These are phyloP conservation scores for Coemansia sp. DNA, from an alignment of 192 early-diverging fungal species.

Conservation along the genomic window DNA sequence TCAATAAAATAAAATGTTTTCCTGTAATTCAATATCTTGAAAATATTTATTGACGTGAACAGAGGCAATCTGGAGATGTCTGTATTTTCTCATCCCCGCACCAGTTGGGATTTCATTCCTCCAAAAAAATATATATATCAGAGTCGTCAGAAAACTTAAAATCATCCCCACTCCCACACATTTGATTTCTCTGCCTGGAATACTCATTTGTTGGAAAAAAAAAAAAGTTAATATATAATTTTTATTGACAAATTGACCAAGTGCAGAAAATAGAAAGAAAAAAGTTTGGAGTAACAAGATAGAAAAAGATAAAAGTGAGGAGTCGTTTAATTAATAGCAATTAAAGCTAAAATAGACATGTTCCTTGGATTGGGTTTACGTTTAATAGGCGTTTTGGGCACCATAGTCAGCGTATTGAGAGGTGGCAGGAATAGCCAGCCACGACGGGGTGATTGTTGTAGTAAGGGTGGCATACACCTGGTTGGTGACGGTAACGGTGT, in stretches of 20 bases:
- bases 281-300: neutral
- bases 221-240: neutral
- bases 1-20: no score
- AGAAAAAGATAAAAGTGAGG: conserved; percentile 1
- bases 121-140: no score
- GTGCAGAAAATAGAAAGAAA: conserved; percentile 8
- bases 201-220: neutral
- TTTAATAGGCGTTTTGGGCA: neutral
- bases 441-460: conserved; percentile 40
- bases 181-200: neutral
- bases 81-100: no score
- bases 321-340: neutral
- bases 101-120: no score
- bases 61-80: no score
- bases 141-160: no score
- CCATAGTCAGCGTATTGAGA: neutral
- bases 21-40: no score
- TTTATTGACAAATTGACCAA: conserved; percentile 21
- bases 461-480: conserved; percentile 39
- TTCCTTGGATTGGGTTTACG: neutral
- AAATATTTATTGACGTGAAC: no score
- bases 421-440: conserved; percentile 34
- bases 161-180: neutral
- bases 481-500: conserved; percentile 47
- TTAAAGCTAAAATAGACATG: neutral